Percentiles rank a stretch among this genome's conserved stretches.
These are phyloP conservation scores for Aspergillus novofumigatus DNA, from an alignment of 2,329 filamentous ascomycete genomes.

Conservation along the genomic window DNA sequence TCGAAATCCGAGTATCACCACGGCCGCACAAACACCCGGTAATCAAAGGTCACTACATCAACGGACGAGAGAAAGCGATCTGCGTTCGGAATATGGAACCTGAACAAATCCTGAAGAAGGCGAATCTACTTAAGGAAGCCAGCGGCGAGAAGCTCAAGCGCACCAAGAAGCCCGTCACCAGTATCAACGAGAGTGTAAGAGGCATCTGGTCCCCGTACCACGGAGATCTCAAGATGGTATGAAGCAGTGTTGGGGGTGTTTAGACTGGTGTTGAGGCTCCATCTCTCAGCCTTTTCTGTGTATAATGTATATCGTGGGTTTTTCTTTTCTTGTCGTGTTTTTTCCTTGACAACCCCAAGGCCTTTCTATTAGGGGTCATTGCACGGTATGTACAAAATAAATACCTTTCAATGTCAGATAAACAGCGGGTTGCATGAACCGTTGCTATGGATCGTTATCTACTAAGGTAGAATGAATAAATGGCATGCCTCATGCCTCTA, in stretches of 20 bases:
- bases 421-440: background rate
- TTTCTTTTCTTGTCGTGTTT: constrained; percentile 16
- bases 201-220: constrained; percentile 64
- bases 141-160: constrained; percentile 49
- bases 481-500: background rate
- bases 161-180: constrained; percentile 56
- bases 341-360: constrained; percentile 7
- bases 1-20: constrained; percentile 89
- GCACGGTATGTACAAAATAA: constrained; percentile 24
- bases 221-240: constrained; percentile 50
- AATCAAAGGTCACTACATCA: constrained; percentile 87
- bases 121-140: constrained; percentile 44
- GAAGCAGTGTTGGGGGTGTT: constrained; percentile 18
- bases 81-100: constrained; percentile 84
- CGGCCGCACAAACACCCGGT: constrained; percentile 87
- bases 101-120: constrained; percentile 77
- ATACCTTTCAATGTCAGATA: constrained; percentile 1
- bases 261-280: constrained; percentile 17
- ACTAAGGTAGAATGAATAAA: background rate
- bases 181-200: constrained; percentile 61
- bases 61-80: constrained; percentile 77
- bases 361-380: constrained; percentile 15
- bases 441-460: background rate
- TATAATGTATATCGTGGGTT: constrained; percentile 28
- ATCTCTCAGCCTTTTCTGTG: constrained; percentile 13